Evolutionary conservation across 768 basidiomycete species (phyloP), one percentile per base, ranked within the genome.

Genomic region (Leucocoprinus leucothites): DNA sequence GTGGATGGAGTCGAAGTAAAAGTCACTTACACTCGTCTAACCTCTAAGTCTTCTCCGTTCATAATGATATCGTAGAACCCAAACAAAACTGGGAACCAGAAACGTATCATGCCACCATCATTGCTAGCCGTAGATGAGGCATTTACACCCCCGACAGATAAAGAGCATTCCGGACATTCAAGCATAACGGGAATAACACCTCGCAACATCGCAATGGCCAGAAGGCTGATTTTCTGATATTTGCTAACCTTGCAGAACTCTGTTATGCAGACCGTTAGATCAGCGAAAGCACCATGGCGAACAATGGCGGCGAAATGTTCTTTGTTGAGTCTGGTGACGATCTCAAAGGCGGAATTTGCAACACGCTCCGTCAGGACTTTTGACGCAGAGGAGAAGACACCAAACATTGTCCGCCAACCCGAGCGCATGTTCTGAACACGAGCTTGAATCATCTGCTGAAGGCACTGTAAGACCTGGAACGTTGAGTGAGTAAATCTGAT

Each of bases 41-140:
- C 94, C 81, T 99, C 97, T 24, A 99, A 74, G 65, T 99, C 97
- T 68, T 98, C 97, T 16, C 94, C 97, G 58, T 97, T 98, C 96
- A 99, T 98, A 67, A 99, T 96, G 52, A 99, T 96, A 68, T 98
- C 97, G 71, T 95, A 98, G 75, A 98, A 98, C n/a, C 91, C 89
- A 65, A 98, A 96, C 35, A 98, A 76, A 1, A 93, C 85, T 0
- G 97, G 97, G 75, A 91, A 94, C 97, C 97, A 99, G 70, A 87
- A 98, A 62, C 86, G 89, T 71, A 98, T 89, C 91, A 94, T 95
- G 25, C 82, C 84, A 58, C 97, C 96, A 57, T 91, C 89, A 61
- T 76, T 76, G 18, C 40, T 42, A 5, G 64, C 50, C 41, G 64
- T 61, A 13, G 67, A 64, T 25, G 60, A 50, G 7, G 61, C 61